Percentiles rank a stretch among this genome's conserved stretches.
Evolutionary conservation across 2,329 filamentous ascomycete species (phyloP).

Genomic region (Diaporthe citrichinensis): DNA sequence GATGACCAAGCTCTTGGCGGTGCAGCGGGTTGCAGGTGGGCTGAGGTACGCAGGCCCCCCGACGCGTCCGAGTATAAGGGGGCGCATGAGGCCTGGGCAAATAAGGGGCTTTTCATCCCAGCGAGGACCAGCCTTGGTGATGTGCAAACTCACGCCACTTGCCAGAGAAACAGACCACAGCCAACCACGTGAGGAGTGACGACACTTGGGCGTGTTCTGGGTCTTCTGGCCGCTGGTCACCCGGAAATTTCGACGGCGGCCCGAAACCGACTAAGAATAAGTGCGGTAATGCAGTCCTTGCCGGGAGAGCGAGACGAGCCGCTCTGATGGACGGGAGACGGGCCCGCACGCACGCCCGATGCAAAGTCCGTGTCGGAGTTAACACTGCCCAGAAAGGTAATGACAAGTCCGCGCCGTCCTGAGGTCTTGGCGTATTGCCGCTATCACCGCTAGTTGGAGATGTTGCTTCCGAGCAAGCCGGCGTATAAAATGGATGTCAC

Average conservation of each 20-base stretch:
- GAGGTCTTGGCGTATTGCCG: neutral
- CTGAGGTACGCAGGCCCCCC: neutral
- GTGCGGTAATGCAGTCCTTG: neutral
- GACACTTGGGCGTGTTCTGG: neutral
- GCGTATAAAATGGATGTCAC: neutral
- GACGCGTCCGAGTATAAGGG: neutral
- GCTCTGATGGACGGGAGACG: neutral
- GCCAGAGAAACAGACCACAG: slow-evolving; percentile 18
- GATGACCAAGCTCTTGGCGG: slow-evolving; percentile 16
- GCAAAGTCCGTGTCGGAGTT: neutral
- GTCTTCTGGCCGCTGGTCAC: neutral
- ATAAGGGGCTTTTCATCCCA: slow-evolving; percentile 18
- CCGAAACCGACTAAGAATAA: slow-evolving; percentile 26
- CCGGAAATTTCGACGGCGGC: slow-evolving; percentile 13
- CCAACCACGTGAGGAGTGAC: slow-evolving; percentile 1
- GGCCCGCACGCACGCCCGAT: slow-evolving; percentile 8
- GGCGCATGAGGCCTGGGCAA: slow-evolving; percentile 12
- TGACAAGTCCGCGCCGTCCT: neutral
- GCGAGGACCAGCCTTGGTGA: slow-evolving; percentile 9
- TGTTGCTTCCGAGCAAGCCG: neutral
- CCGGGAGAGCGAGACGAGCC: slow-evolving; percentile 28
- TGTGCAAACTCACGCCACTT: slow-evolving; percentile 23
- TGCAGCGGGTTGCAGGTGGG: neutral
- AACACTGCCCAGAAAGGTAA: neutral
- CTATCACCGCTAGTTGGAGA: slow-evolving; percentile 8